A percentile compares a stretch with the other conserved stretches of the same genome.
Conservation (phyloP, 805 yeast species). For the Suhomyces faveliae region DNA sequence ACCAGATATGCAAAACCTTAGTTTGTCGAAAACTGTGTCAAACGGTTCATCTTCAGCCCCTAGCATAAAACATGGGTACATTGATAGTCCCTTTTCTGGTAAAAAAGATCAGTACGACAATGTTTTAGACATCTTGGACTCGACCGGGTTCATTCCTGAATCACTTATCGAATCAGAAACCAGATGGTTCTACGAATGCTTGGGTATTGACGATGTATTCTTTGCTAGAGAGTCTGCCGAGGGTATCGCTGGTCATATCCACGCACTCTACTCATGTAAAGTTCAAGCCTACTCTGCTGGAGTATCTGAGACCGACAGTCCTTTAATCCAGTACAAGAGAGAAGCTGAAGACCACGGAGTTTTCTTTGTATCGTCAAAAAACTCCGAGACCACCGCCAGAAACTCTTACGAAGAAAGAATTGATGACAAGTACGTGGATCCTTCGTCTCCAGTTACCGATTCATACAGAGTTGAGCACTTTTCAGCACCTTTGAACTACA, state of each 20-base stretch:
- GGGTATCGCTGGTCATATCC: constrained; percentile 79
- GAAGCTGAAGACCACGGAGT: constrained; percentile 86
- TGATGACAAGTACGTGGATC: constrained; percentile 78
- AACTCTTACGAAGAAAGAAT: constrained; percentile 67
- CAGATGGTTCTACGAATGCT: constrained; percentile 79
- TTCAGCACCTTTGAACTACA: constrained; percentile 57
- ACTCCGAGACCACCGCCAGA: constrained; percentile 29
- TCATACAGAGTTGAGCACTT: constrained; percentile 75
- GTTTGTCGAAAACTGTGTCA: constrained; percentile 25
- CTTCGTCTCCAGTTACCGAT: constrained; percentile 36
- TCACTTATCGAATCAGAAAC: constrained; percentile 81
- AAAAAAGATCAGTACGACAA: constrained; percentile 76
- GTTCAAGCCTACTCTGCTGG: constrained; percentile 79
- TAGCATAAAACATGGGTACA: constrained; percentile 58
- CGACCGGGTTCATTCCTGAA: constrained; percentile 88
- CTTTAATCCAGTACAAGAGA: constrained; percentile 73
- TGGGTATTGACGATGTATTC: constrained; percentile 91
- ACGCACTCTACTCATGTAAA: constrained; percentile 88
- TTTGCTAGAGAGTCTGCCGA: constrained; percentile 82
- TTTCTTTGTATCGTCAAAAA: constrained; percentile 69
- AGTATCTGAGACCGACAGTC: constrained; percentile 35
- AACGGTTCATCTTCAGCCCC: constrained; percentile 28
- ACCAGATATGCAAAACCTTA: constrained; percentile 22
- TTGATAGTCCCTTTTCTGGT: constrained; percentile 71
- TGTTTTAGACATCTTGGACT: constrained; percentile 79